Evolutionary conservation across 495 filamentous ascomycete species (phyloP).

Genomic region (Annulohypoxylon stygium): DNA sequence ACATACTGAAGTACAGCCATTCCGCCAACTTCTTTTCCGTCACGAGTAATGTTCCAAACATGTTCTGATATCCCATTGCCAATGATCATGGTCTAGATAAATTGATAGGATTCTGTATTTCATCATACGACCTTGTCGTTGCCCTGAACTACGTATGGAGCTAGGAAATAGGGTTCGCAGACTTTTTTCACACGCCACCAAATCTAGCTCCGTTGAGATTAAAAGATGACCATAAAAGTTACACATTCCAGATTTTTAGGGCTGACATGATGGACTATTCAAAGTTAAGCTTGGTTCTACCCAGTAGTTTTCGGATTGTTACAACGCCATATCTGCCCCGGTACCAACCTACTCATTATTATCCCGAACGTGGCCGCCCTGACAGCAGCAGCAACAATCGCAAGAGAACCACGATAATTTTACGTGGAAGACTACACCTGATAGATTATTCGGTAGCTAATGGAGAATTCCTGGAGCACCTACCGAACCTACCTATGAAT

Average conservation of each 20-base stretch:
- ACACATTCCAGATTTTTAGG: background rate
- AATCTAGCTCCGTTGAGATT: background rate
- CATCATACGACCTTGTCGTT: background rate
- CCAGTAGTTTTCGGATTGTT: background rate
- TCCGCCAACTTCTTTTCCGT: background rate
- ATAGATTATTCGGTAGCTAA: slow-evolving; percentile 18
- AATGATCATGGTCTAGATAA: background rate
- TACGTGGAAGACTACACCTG: slow-evolving; percentile 15
- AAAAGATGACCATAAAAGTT: background rate
- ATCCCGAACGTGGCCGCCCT: background rate
- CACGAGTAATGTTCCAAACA: background rate
- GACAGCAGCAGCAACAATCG: background rate
- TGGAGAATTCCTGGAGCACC: slow-evolving; percentile 18
- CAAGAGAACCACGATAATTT: background rate
- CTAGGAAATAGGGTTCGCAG: background rate
- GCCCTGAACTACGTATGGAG: background rate
- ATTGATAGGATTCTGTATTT: background rate
- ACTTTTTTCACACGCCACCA: background rate
- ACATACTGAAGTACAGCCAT: background rate
- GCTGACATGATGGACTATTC: background rate
- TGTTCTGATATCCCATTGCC: background rate
- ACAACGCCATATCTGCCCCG: background rate
- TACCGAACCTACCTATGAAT: background rate
- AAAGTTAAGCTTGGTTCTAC: background rate
- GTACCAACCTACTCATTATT: background rate